Base-by-base conservation (phyloP, 2,329 filamentous ascomycete genomes). In the Pyrenophora graminea region DNA sequence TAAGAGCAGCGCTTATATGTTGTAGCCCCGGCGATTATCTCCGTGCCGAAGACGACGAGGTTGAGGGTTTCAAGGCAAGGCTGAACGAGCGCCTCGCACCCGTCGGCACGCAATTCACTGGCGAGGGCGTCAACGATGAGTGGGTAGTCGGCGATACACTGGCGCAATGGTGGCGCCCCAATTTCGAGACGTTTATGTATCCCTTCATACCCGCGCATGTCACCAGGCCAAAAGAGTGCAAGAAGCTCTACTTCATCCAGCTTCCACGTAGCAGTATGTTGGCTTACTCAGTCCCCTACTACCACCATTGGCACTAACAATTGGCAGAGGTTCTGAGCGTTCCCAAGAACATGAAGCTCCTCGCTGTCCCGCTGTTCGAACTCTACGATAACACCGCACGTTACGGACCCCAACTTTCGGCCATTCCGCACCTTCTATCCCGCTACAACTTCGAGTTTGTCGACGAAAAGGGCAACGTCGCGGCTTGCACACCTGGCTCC, bases 101-200 rank as follows among this genome's bases (percentile, higher is more conserved):
- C 1, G 90, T 94, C n/a, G 91, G 91, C 46, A 87, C 88, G 41
- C 85, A 87, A 58, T 87, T 88, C 65, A 82, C 90, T 21, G 89
- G 91, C 55, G 89, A 95, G 74, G 90, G 89, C 42, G 90, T 94
- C 64, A 92, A 93, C 72, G 89, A 90, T 59, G 91, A 96, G 70
- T 99, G 94, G 94, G 84, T 95, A 73, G 86, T 99, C 63, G 91
- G 90, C 64, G 94, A 97, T 73, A 96, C 92, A 41, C 82, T 99
- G 49, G 93, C 94, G 46, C 92, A 97, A 77, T 99, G 94, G 94
- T 99, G 93, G 91, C 83, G 94, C 51, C 94, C 94, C 46, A 99
- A 97, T 79, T 97, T 97, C 72, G 94, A 99, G 80, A 97, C 94
- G 2, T 97, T 97, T 81, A 97, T 99, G 91, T 99, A 99, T 73